Percentiles rank a stretch among this genome's conserved stretches.
These are phyloP conservation scores for Cystofilobasidium bisporidii DNA, from an alignment of 768 basidiomycete species.

Conservation along the genomic window DNA sequence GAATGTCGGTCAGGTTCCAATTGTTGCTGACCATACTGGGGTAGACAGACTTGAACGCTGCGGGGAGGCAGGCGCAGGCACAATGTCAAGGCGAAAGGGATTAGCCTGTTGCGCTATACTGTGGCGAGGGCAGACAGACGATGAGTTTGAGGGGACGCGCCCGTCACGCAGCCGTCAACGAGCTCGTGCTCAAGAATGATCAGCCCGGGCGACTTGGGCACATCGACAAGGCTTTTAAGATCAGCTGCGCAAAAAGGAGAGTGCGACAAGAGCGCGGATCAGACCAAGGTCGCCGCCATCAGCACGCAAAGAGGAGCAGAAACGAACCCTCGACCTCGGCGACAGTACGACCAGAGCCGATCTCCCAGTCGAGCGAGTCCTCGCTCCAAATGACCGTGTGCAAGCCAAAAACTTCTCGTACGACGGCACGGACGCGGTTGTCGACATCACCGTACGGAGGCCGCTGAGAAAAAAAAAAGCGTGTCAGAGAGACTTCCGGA, in stretches of 20 bases:
- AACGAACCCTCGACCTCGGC: conserved; percentile 6
- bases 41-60: conserved; percentile 30
- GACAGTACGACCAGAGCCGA: background rate
- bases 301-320: too few species aligned
- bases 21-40: conserved; percentile 46
- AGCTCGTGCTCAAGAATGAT: conserved; percentile 79
- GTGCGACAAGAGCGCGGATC: background rate
- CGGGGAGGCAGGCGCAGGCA: background rate
- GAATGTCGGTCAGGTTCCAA: conserved; percentile 51
- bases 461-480: conserved; percentile 14
- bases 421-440: conserved; percentile 72
- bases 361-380: conserved; percentile 24
- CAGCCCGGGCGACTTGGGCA: conserved; percentile 66
- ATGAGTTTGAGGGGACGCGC: background rate
- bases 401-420: conserved; percentile 74
- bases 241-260: background rate
- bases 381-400: conserved; percentile 82
- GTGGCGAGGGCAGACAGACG: background rate
- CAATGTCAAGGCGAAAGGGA: background rate
- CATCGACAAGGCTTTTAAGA: conserved; percentile 42
- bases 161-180: conserved; percentile 50
- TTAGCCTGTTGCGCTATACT: too few species aligned
- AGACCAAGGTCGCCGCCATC: too few species aligned
- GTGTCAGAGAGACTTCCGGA: conserved; percentile 38
- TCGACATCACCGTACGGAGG: conserved; percentile 44